Evolutionary conservation across 2,329 filamentous ascomycete species (phyloP), one percentile per base, ranked within the genome.

Genomic region (Aspergillus ochraceoroseus): DNA sequence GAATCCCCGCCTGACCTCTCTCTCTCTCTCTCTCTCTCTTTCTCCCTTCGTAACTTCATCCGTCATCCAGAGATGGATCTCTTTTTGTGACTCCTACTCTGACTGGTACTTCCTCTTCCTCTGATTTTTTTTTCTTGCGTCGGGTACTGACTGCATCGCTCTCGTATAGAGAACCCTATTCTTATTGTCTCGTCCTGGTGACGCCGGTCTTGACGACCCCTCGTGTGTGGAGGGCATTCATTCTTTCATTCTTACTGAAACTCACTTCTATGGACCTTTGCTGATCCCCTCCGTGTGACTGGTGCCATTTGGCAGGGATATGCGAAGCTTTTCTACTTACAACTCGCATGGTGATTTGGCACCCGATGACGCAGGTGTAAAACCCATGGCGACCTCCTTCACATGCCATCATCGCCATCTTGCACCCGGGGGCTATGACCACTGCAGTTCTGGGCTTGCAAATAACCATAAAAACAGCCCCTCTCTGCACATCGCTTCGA

Each of bases 401-500:
- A 61, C 56, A 59, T 60, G 58, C 40, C 48, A 47, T n/a, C n/a
- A n/a, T 47, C 49, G 38, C 42, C 42, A 47, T 41, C 35, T 50
- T 43, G 39, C 51, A 29, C 37, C 41, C 12, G 41, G 44, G 41
- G 48, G 43, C 40, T 41, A 39, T 35, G 23, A 27, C 22, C 23
- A 44, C 23, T 40, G 28, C 29, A 27, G 32, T 14, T 15, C 32
- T 14, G 35, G 27, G n/a, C 11, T 12, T 19, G 9, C 31, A 27
- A 41, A 30, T 30, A 12, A 12, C 23, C 38, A 43, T 43, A 43
- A 43, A 43, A 45, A 43, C 41, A 39, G 32, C 32, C 20, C 20
- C 5, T 9, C 44, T 20, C 37, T 48, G 17, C 41, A 37, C 20
- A 36, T 44, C 27, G 35, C 38, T 14, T 34, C 41, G 25, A 38